Evolutionary conservation across 345 rosid species (phyloP).

Genomic region (Mangifera indica): DNA sequence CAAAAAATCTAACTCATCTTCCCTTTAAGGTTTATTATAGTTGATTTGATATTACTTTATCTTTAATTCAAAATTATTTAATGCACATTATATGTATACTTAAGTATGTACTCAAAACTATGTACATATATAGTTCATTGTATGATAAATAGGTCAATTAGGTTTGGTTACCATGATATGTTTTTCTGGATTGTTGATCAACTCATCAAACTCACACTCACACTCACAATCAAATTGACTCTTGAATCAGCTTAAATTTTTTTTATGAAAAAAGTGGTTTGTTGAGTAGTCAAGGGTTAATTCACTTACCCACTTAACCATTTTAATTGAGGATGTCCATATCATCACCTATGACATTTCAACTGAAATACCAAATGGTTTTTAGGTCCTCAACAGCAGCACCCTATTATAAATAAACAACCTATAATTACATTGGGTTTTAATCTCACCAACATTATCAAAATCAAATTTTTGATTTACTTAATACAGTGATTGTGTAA

Average conservation of each 20-base stretch:
- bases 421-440: not conserved
- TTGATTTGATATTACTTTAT: too few relatives aligned
- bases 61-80: too few relatives aligned
- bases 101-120: too few relatives aligned
- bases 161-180: not conserved
- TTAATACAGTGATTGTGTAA: too few relatives aligned
- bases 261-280: not conserved
- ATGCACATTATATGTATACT: too few relatives aligned
- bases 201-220: not conserved
- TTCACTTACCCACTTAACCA: slow-evolving; percentile 11
- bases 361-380: not conserved
- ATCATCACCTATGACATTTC: not conserved
- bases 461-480: too few relatives aligned
- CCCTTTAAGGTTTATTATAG: too few relatives aligned
- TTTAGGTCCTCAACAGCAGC: not conserved
- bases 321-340: not conserved
- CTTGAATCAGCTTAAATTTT: not conserved
- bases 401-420: not conserved
- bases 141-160: too few relatives aligned
- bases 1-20: too few relatives aligned
- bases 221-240: not conserved
- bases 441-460: too few relatives aligned
- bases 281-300: slow-evolving; percentile 1
- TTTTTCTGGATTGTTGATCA: not conserved
- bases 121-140: too few relatives aligned